These are phyloP conservation scores for Vigna radiata DNA, from an alignment of 306 rosid species.

Conservation along the genomic window DNA sequence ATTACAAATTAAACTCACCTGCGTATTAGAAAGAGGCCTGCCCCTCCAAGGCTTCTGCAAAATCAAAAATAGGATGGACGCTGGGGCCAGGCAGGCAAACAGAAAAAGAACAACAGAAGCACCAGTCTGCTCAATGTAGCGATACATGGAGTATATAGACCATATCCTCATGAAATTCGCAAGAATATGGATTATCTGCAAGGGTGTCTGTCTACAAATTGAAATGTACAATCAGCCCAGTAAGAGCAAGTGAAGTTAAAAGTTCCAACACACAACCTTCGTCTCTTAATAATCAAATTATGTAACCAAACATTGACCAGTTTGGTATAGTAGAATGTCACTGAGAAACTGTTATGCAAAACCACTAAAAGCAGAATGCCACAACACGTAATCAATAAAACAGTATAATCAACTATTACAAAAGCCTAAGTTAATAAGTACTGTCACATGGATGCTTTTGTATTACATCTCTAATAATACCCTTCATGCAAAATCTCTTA, in stretches of 20 bases:
- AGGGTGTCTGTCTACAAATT: conserved; percentile 77
- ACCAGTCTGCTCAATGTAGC: conserved; percentile 78
- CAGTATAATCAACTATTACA: background rate
- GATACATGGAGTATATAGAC: conserved; percentile 91
- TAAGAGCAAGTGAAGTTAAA: conserved; percentile 13
- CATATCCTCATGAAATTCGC: conserved; percentile 95
- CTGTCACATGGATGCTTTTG: background rate
- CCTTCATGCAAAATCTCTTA: background rate
- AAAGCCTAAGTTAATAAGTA: background rate
- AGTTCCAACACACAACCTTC: conserved; percentile 31
- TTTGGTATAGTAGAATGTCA: background rate
- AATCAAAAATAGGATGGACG: conserved; percentile 77
- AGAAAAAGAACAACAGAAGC: conserved; percentile 90
- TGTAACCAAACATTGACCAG: conserved; percentile 25
- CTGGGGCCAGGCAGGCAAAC: conserved; percentile 81
- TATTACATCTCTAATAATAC: background rate
- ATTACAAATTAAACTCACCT: conserved; percentile 58
- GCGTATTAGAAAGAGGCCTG: conserved; percentile 85
- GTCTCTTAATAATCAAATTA: background rate
- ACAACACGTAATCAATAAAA: background rate
- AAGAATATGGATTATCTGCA: conserved; percentile 83
- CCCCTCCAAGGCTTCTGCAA: conserved; percentile 99
- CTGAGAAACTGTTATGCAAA: background rate
- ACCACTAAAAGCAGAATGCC: conserved; percentile 9
- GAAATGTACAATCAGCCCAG: conserved; percentile 41